Percentiles rank a stretch among this genome's conserved stretches.
Conservation (phyloP, 208 protist species). For the Tetramitus jugosus region DNA sequence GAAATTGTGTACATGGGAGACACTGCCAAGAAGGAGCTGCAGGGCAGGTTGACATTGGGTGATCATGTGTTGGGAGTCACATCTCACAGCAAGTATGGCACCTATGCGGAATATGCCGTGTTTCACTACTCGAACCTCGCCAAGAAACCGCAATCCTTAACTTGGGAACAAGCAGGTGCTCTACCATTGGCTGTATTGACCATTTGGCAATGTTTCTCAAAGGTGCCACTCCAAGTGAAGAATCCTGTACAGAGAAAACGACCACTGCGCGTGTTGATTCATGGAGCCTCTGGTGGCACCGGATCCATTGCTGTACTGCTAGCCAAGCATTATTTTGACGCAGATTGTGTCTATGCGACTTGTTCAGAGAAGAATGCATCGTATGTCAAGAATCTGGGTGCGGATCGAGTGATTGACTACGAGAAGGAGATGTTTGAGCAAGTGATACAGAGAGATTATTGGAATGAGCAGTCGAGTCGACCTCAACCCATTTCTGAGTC, state of each 20-base stretch:
- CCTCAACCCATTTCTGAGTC: background rate
- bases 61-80: background rate
- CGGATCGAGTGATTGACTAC: background rate
- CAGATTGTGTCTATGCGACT: background rate
- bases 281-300: background rate
- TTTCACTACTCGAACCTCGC: background rate
- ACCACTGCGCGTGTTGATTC: background rate
- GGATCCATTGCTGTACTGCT: background rate
- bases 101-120: background rate
- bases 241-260: background rate
- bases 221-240: background rate
- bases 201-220: background rate
- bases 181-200: background rate
- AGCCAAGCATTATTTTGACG: background rate
- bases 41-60: background rate
- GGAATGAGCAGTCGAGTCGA: background rate
- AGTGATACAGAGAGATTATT: too few relatives aligned
- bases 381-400: background rate
- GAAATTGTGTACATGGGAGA: background rate
- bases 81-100: background rate
- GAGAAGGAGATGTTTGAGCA: background rate
- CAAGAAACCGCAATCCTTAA: background rate
- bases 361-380: background rate
- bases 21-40: too few relatives aligned
- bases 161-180: background rate